These are phyloP conservation scores for Boeremia exigua DNA, from an alignment of 2,329 filamentous ascomycete genomes.

Conservation along the genomic window DNA sequence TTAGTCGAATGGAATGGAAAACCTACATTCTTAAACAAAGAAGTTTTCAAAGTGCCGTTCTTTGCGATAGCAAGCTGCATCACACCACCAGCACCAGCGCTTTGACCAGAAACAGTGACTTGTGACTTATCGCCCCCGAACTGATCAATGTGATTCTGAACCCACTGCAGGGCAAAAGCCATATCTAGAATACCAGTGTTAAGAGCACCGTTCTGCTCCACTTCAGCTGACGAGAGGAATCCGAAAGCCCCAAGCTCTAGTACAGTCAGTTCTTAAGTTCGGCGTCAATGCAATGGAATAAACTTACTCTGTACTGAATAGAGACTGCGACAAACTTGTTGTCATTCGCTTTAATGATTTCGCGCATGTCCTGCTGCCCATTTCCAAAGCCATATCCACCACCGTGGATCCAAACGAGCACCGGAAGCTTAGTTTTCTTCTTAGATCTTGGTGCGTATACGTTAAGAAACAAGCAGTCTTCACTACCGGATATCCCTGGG, in stretches of 20 bases:
- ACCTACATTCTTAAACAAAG: constrained; percentile 45
- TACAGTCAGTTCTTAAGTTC: not conserved
- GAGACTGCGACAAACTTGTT: constrained; percentile 57
- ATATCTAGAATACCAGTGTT: constrained; percentile 56
- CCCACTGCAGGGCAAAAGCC: constrained; percentile 58
- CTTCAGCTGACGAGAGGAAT: constrained; percentile 48
- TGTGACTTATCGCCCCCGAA: constrained; percentile 30
- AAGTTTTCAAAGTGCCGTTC: constrained; percentile 34
- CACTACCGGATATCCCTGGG: constrained; percentile 14
- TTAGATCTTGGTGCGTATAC: constrained; percentile 41
- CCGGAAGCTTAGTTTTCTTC: constrained; percentile 32
- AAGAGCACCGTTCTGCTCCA: constrained; percentile 41
- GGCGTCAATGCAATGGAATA: too few relatives aligned
- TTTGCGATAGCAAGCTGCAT: constrained; percentile 47
- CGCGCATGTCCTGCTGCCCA: constrained; percentile 48
- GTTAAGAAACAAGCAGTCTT: constrained; percentile 50
- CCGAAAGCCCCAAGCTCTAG: constrained; percentile 52
- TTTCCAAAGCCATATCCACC: constrained; percentile 48
- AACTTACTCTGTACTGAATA: constrained; percentile 57
- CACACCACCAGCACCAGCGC: constrained; percentile 48
- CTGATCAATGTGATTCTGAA: constrained; percentile 52
- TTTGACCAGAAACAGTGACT: constrained; percentile 47
- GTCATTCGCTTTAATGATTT: constrained; percentile 55
- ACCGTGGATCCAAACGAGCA: constrained; percentile 42
- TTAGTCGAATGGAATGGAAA: too few relatives aligned